Evolutionary conservation across 2,329 filamentous ascomycete species (phyloP).

Genomic region (Coleophoma eucalyptorum): DNA sequence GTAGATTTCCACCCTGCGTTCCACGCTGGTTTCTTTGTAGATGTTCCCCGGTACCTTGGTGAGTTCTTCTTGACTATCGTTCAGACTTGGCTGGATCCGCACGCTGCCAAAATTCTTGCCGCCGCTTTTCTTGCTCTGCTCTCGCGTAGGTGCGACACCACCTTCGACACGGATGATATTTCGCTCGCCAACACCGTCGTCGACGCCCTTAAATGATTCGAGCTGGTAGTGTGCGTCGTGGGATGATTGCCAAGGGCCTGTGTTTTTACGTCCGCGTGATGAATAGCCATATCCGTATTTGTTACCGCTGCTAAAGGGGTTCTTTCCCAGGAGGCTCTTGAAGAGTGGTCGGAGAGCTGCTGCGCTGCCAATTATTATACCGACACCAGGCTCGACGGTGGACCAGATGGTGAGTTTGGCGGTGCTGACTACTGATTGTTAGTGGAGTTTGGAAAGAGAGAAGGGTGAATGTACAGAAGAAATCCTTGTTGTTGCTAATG

Average conservation of each 20-base stretch:
- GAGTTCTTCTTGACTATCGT: constrained; percentile 1
- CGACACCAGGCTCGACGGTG: constrained; percentile 1
- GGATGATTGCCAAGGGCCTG: neutral
- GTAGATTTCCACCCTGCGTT: neutral
- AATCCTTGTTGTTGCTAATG: neutral
- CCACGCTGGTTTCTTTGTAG: constrained; percentile 1
- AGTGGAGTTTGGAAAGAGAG: no score
- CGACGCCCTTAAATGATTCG: constrained; percentile 1
- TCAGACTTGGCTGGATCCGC: neutral
- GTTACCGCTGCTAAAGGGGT: neutral
- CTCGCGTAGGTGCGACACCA: neutral
- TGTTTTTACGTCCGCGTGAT: neutral
- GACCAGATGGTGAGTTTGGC: constrained; percentile 1
- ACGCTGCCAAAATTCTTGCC: neutral
- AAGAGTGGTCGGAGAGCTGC: constrained; percentile 2
- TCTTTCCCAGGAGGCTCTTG: neutral
- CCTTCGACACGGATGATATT: neutral
- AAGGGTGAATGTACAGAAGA: neutral
- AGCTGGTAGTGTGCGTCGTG: neutral
- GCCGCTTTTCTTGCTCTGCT: neutral
- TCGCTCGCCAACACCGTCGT: neutral
- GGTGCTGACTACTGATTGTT: neutral
- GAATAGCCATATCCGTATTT: neutral
- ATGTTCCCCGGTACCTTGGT: neutral
- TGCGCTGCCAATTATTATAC: constrained; percentile 5